phyloP scores from a whole-genome alignment of 2,329 filamentous ascomycete genomes.

The Arthrobotrys sinensis region DNA sequence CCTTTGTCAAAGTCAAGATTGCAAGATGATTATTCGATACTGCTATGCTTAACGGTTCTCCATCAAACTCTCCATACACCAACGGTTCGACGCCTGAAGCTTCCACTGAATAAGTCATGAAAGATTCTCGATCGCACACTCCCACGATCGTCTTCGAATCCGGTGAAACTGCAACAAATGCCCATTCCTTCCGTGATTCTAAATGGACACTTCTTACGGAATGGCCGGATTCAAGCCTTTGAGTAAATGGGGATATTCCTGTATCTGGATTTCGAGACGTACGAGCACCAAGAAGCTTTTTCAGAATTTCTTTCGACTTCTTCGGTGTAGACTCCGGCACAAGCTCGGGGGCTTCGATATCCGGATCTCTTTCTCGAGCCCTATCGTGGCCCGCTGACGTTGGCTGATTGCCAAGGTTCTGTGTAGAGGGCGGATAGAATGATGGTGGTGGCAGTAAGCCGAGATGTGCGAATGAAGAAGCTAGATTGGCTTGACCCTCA shows the following conservation, averaged over 20 bases:
- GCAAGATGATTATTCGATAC: constrained; percentile 55
- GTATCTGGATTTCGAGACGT: constrained; percentile 23
- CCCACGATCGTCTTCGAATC: constrained; percentile 50
- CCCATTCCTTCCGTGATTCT: constrained; percentile 53
- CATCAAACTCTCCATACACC: constrained; percentile 50
- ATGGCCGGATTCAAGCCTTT: constrained; percentile 32
- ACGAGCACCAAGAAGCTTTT: constrained; percentile 38
- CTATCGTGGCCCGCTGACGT: constrained; percentile 13
- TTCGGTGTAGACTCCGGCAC: constrained; percentile 21
- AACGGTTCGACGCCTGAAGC: constrained; percentile 20
- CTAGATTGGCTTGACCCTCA: background rate
- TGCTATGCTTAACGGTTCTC: constrained; percentile 43
- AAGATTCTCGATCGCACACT: constrained; percentile 51
- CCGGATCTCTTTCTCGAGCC: background rate
- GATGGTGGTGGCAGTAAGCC: constrained; percentile 7
- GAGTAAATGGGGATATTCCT: constrained; percentile 27
- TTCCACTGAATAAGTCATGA: constrained; percentile 51
- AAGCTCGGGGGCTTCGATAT: background rate
- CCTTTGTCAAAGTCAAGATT: constrained; percentile 56
- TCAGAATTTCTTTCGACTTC: constrained; percentile 51
- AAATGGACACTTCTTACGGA: constrained; percentile 35
- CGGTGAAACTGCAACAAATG: constrained; percentile 54
- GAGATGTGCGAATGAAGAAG: background rate
- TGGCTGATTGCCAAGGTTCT: background rate
- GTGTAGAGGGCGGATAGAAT: background rate